Conservation (phyloP, 2,329 filamentous ascomycete genomes). For the Biscogniauxia marginata region DNA sequence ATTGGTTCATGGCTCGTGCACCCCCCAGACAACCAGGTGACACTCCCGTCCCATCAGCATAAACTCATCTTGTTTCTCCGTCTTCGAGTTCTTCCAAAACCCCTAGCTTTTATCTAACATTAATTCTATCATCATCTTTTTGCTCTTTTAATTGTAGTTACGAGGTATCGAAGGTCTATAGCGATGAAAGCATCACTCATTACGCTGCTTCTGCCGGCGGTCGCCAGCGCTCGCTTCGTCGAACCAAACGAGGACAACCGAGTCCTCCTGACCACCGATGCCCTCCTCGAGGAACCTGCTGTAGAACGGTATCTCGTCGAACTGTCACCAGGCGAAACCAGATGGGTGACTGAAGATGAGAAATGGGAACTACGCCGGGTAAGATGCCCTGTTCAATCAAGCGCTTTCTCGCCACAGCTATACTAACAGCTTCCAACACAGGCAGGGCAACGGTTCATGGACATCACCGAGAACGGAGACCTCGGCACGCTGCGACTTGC, state of each 20-base stretch:
- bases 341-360: constrained; percentile 89
- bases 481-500: constrained; percentile 51
- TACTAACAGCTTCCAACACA: constrained; percentile 37
- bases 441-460: constrained; percentile 88
- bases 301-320: constrained; percentile 73
- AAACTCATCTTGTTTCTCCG: background rate
- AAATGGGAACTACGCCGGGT: constrained; percentile 90
- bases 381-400: constrained; percentile 1
- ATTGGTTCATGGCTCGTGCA: background rate
- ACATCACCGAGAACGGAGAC: constrained; percentile 76
- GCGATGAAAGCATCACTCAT: constrained; percentile 48
- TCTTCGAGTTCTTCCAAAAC: background rate
- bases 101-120: background rate
- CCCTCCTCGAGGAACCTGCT: constrained; percentile 29
- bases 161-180: background rate
- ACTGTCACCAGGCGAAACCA: constrained; percentile 75
- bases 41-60: background rate
- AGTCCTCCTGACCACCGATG: constrained; percentile 47
- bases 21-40: background rate
- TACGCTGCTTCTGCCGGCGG: constrained; percentile 52
- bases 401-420: background rate
- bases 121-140: background rate
- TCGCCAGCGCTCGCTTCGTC: constrained; percentile 55
- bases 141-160: background rate
- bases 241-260: constrained; percentile 51